Evolutionary conservation across 495 filamentous ascomycete species (phyloP), one percentile per base, ranked within the genome.

Genomic region (Xylaria castorea): DNA sequence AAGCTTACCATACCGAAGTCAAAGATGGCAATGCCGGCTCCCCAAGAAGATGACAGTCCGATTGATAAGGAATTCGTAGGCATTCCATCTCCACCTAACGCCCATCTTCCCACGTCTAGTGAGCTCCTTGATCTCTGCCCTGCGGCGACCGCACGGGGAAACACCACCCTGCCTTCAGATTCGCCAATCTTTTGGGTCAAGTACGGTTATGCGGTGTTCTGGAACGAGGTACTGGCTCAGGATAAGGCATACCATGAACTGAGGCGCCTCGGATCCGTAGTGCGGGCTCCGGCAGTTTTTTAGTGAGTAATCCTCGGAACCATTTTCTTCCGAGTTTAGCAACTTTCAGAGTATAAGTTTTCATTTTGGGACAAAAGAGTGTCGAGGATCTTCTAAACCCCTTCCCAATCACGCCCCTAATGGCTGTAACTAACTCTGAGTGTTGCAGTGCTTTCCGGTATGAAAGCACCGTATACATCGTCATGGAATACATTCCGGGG

Each of bases 401-500:
- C n/a, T n/a, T n/a, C n/a, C n/a, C n/a, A n/a, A n/a, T n/a, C n/a
- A n/a, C n/a, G n/a, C n/a, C n/a, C n/a, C n/a, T n/a, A n/a, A n/a
- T n/a, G n/a, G n/a, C n/a, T n/a, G n/a, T n/a, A n/a, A n/a, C n/a
- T n/a, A n/a, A n/a, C n/a, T n/a, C n/a, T n/a, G n/a, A n/a, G n/a
- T n/a, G n/a, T n/a, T n/a, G n/a, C n/a, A n/a, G n/a, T 61, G 58
- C 58, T 18, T 34, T 61, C 58, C 30, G 9, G 34, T 20, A 61
- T 5, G 11, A 22, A n/a, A 11, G 9, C 11, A 38, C 32, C 1
- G 7, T 22, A n/a, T 61, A 36, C 58, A 61, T 61, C 58, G 58
- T 61, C 0, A 61, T 61, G 58, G 58, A 61, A 38, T 61, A 61
- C 34, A 61, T 61, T 22, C 58, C 58, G 2, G 58, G 58, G 18